Evolutionary conservation across 2,329 filamentous ascomycete species (phyloP), one percentile per base, ranked within the genome.

Genomic region (Lithohypha guttulata): DNA sequence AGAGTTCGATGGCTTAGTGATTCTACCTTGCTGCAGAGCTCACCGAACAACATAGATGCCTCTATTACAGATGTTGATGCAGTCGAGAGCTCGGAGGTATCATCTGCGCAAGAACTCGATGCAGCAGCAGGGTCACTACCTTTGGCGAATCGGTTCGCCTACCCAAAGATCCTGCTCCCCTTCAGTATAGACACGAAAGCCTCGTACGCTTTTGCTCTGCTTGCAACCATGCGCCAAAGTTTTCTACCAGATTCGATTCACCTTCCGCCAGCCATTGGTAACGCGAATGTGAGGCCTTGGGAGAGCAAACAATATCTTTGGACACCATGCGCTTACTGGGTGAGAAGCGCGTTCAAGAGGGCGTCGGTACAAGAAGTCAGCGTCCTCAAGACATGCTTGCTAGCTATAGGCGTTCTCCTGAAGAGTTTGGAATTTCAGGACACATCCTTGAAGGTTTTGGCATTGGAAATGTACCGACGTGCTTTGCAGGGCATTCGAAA

Each of bases 271-370:
- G 21, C 21, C 5, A 32, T 37, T n/a, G 20, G 13, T 6, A 28
- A 20, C 15, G 29, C 34, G 10, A 20, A 6, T 6, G 34, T n/a
- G 6, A 37, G 29, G 15, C 23, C 34, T 6, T 29, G 23, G 15
- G 34, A 37, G 6, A 28, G 23, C 31, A 13, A 23, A 18, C 6
- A 33, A 20, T 19, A 19, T 21, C 14, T 39, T 10, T 26, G 31
- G 33, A 38, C 42, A 14, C 42, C 42, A 20, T 44, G 42, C 32
- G 39, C 42, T n/a, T 29, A 37, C 8, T 44, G 39, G 42, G 29
- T 44, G 13, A 44, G 34, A 15, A 42, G 26, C 10, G 39, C 42
- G 9, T 34, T 19, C 18, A 21, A n/a, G 3, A 29, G 20, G 10
- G 42, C 42, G 4, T 29, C 19, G 9, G 11, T 22, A 10, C 25